phyloP scores from a whole-genome alignment of 305 asterid genomes.

The Fraxinus sp. region DNA sequence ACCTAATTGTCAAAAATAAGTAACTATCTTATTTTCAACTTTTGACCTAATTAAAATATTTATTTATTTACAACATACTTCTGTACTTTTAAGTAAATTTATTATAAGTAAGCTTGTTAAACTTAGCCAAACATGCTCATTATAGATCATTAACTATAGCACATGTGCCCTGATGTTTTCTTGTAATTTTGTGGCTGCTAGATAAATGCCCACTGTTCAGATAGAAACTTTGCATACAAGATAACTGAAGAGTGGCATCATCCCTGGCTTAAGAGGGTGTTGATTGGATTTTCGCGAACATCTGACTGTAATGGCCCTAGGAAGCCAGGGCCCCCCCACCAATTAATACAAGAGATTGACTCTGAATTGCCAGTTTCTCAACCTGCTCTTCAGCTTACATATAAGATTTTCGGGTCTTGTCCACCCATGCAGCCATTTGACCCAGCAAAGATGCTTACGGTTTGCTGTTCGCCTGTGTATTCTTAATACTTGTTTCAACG shows the following conservation, averaged over 20 bases:
- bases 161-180: constrained; percentile 22
- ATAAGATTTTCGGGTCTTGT: constrained; percentile 86
- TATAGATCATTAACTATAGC: neutral
- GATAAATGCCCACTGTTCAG: constrained; percentile 81
- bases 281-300: constrained; percentile 94
- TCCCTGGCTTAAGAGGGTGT: constrained; percentile 92
- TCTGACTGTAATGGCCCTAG: constrained; percentile 89
- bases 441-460: constrained; percentile 98
- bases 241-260: constrained; percentile 81
- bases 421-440: constrained; percentile 99
- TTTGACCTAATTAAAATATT: neutral
- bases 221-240: constrained; percentile 78
- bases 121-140: neutral
- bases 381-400: constrained; percentile 91
- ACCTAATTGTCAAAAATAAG: constrained; percentile 5
- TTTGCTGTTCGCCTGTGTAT: constrained; percentile 30
- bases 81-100: neutral
- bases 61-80: neutral
- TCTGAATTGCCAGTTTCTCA: constrained; percentile 69
- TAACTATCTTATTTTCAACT: constrained; percentile 5
- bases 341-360: constrained; percentile 85
- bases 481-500: constrained; percentile 14
- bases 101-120: neutral
- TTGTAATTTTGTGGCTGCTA: constrained; percentile 33
- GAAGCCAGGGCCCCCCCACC: constrained; percentile 66